phyloP scores from a whole-genome alignment of 768 basidiomycete species.

The Lactarius quietus region DNA sequence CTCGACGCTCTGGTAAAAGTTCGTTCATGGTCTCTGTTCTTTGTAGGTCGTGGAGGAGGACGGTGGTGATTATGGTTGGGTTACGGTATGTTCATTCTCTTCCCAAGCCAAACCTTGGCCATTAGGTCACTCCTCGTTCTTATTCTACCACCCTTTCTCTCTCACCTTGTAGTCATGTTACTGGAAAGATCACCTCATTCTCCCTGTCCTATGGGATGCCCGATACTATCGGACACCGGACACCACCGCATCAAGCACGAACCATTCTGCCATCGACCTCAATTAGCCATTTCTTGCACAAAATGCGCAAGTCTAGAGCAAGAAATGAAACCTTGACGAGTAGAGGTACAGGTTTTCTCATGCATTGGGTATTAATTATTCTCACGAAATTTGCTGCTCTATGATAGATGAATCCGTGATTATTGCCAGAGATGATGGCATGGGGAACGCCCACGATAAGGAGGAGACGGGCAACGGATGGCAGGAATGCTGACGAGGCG shows the following conservation, averaged over 20 bases:
- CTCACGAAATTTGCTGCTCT: too few relatives aligned
- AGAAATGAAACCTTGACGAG: too few relatives aligned
- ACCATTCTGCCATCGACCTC: conserved; percentile 25
- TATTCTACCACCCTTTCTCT: neutral
- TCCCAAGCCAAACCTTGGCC: neutral
- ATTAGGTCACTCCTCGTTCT: conserved; percentile 12
- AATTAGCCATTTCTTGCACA: conserved; percentile 36
- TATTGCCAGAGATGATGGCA: too few relatives aligned
- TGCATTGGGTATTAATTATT: too few relatives aligned
- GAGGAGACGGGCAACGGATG: too few relatives aligned
- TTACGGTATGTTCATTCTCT: conserved; percentile 56
- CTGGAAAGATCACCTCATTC: too few relatives aligned
- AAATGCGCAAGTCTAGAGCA: conserved; percentile 49
- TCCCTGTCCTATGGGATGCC: too few relatives aligned
- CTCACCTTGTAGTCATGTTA: conserved; percentile 73
- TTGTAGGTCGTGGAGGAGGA: conserved; percentile 91
- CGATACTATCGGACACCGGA: conserved; percentile 43
- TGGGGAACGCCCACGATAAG: too few relatives aligned
- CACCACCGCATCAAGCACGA: conserved; percentile 40
- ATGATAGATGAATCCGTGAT: too few relatives aligned
- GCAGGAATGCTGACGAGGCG: too few relatives aligned
- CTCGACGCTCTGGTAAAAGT: conserved; percentile 14
- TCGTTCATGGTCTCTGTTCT: conserved; percentile 24
- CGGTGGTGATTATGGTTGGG: conserved; percentile 94
- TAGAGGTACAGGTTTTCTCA: too few relatives aligned